These are phyloP conservation scores for Sporobolomyces pararoseus DNA, from an alignment of 768 basidiomycete genomes.

Conservation along the genomic window DNA sequence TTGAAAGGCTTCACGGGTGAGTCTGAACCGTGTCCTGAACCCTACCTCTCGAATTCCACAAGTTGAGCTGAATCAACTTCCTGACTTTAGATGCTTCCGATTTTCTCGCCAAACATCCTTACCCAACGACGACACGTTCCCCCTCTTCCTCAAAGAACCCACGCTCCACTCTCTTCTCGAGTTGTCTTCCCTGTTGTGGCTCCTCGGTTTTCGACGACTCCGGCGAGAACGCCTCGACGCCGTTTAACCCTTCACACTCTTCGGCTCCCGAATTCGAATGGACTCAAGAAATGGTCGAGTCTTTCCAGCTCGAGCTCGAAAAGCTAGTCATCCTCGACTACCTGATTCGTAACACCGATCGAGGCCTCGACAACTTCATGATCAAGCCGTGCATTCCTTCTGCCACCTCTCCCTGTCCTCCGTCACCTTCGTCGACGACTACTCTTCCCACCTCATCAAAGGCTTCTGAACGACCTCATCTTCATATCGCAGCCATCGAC, in stretches of 20 bases:
- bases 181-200: not conserved
- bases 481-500: conserved; percentile 89
- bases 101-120: conserved; percentile 78
- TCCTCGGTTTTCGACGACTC: not conserved
- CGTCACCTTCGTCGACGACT: not conserved
- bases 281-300: conserved; percentile 70
- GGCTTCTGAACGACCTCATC: conserved; percentile 61
- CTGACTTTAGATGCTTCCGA: conserved; percentile 68
- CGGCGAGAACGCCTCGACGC: not conserved
- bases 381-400: conserved; percentile 28
- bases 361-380: conserved; percentile 44
- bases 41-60: too few species aligned
- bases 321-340: conserved; percentile 89
- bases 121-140: conserved; percentile 58
- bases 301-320: conserved; percentile 81
- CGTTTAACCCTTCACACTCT: not conserved
- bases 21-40: not conserved
- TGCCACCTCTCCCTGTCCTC: conserved; percentile 13
- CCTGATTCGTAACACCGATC: conserved; percentile 76
- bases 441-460: not conserved
- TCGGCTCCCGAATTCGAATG: conserved; percentile 53
- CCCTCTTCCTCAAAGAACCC: not conserved
- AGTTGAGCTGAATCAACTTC: too few species aligned
- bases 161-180: not conserved
- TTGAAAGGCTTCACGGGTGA: conserved; percentile 74